Evolutionary conservation across 495 filamentous ascomycete species (phyloP).

Genomic region (Penicillium daleae): DNA sequence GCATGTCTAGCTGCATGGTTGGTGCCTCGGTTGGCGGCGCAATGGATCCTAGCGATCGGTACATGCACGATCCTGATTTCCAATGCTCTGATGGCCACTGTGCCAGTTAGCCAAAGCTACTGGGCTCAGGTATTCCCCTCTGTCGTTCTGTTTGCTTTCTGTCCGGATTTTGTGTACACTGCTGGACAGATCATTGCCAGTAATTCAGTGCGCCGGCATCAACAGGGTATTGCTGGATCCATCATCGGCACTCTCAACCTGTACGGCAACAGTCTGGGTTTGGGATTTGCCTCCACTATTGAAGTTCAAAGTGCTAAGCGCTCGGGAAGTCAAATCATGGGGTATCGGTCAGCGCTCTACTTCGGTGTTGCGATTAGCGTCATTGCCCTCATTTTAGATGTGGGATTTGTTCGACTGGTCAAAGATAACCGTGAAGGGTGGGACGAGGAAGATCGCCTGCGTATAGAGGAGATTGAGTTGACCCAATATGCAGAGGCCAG

Average conservation of each 20-base stretch:
- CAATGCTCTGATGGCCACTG: conserved; percentile 48
- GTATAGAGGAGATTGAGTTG: conserved; percentile 22
- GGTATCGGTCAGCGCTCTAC: conserved; percentile 48
- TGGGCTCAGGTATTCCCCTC: conserved; percentile 57
- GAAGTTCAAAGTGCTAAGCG: conserved; percentile 37
- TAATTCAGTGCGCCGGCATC: conserved; percentile 49
- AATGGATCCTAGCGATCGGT: conserved; percentile 56
- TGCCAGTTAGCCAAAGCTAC: conserved; percentile 53
- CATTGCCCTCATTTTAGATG: conserved; percentile 42
- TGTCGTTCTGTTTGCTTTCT: conserved; percentile 47
- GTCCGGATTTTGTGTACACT: conserved; percentile 55
- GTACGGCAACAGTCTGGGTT: conserved; percentile 52
- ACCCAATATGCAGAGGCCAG: conserved; percentile 23
- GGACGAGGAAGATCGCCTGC: conserved; percentile 30
- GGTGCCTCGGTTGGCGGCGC: conserved; percentile 50
- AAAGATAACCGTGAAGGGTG: conserved; percentile 51
- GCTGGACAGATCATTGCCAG: conserved; percentile 59
- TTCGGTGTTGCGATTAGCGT: conserved; percentile 49
- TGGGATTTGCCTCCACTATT: conserved; percentile 57
- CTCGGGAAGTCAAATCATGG: conserved; percentile 26
- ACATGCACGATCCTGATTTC: conserved; percentile 41
- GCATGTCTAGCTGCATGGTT: conserved; percentile 53
- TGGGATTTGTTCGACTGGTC: conserved; percentile 42
- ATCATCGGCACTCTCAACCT: conserved; percentile 51
- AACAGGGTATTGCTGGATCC: conserved; percentile 55